These are phyloP conservation scores for Fonsecaea pugnacius DNA, from an alignment of 2,329 filamentous ascomycete genomes.

Conservation along the genomic window DNA sequence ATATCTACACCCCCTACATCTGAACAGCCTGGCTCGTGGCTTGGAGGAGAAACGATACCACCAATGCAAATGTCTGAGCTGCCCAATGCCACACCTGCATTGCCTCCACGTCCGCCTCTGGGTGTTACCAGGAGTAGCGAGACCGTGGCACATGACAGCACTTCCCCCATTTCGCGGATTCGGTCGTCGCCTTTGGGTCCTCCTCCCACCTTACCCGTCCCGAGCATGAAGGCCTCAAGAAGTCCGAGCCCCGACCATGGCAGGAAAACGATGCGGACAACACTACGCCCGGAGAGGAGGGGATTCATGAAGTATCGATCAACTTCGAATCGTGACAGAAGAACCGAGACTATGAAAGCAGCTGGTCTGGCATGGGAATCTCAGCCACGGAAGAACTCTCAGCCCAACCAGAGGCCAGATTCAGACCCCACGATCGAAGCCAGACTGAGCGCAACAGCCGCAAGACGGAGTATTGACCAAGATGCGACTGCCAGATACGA, in stretches of 20 bases:
- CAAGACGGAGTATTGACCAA: conserved; percentile 37
- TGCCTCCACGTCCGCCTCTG: conserved; percentile 60
- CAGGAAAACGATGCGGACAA: conserved; percentile 64
- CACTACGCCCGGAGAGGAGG: conserved; percentile 55
- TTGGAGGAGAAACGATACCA: conserved; percentile 80
- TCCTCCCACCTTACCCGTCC: conserved; percentile 42
- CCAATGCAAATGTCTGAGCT: conserved; percentile 78
- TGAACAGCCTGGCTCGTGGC: conserved; percentile 55
- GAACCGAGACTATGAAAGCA: conserved; percentile 64
- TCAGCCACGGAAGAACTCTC: conserved; percentile 35
- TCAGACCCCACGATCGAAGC: conserved; percentile 37
- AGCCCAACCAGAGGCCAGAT: conserved; percentile 26
- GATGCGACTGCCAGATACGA: conserved; percentile 29
- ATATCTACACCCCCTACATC: conserved; percentile 25
- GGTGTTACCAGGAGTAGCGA: conserved; percentile 42
- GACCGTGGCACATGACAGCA: conserved; percentile 26
- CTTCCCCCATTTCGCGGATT: conserved; percentile 15
- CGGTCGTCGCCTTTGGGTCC: conserved; percentile 35
- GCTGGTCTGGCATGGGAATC: conserved; percentile 65
- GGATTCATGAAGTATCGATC: conserved; percentile 54
- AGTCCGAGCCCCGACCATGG: conserved; percentile 62
- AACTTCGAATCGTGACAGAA: conserved; percentile 50
- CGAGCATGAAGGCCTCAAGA: conserved; percentile 54
- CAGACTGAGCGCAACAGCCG: conserved; percentile 36
- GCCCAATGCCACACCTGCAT: conserved; percentile 69